Conservation (phyloP, 192 early-diverging fungal genomes). For the Phycomyces blakesleeanus region DNA sequence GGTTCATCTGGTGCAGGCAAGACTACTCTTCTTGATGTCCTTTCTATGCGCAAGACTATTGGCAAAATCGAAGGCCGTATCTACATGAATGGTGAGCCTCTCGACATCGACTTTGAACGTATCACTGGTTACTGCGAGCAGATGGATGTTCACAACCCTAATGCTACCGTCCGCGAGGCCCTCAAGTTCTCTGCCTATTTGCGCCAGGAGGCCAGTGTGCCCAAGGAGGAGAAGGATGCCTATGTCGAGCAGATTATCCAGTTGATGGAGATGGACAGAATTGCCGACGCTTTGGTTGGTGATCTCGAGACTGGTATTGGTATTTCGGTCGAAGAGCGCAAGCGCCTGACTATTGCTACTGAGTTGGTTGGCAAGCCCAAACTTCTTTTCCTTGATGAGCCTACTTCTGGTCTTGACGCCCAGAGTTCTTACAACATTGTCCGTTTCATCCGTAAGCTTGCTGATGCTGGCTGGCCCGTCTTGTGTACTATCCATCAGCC, state of each 20-base stretch:
- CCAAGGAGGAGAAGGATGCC: conserved; percentile 60
- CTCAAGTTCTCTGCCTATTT: conserved; percentile 73
- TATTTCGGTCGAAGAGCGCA: conserved; percentile 85
- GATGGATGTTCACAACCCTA: conserved; percentile 74
- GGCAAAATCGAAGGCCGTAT: conserved; percentile 64
- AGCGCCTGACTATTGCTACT: conserved; percentile 80
- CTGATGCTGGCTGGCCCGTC: conserved; percentile 63
- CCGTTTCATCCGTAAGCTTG: conserved; percentile 64
- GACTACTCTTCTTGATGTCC: conserved; percentile 71
- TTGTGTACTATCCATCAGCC: conserved; percentile 89
- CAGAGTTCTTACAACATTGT: conserved; percentile 80
- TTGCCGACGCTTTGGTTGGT: conserved; percentile 73
- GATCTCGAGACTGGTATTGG: conserved; percentile 66
- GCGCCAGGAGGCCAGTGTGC: conserved; percentile 62
- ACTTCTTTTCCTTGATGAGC: conserved; percentile 86
- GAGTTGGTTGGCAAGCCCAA: conserved; percentile 80
- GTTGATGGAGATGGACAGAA: conserved; percentile 69
- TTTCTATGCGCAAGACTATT: conserved; percentile 76
- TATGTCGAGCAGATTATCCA: conserved; percentile 76
- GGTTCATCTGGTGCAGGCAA: conserved; percentile 72
- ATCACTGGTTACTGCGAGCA: conserved; percentile 83
- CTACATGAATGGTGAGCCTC: conserved; percentile 61
- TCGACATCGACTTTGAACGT: conserved; percentile 58
- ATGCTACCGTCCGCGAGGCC: conserved; percentile 73
- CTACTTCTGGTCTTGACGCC: conserved; percentile 80